Evolutionary conservation across 169 alveolate species (phyloP).

Genomic region (Theileria orientalis): DNA sequence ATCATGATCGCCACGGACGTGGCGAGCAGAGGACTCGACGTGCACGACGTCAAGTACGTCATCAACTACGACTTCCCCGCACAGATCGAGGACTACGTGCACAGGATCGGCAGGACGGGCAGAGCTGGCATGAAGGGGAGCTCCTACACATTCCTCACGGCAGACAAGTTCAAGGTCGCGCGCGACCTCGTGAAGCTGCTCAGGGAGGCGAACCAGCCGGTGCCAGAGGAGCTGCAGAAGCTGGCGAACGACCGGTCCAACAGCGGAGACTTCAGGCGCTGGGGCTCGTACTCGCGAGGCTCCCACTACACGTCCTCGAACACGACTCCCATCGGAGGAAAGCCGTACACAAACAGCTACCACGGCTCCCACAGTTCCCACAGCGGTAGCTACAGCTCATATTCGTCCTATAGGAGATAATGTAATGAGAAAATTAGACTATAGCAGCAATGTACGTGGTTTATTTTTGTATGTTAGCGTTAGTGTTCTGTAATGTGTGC

Average conservation of each 20-base stretch:
- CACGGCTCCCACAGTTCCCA: not conserved
- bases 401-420: not conserved
- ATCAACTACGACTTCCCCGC: constrained; percentile 98
- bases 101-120: constrained; percentile 97
- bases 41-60: constrained; percentile 93
- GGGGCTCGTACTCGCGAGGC: constrained; percentile 48
- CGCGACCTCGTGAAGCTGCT: constrained; percentile 90
- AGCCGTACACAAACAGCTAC: not conserved
- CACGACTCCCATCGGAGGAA: constrained; percentile 55
- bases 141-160: constrained; percentile 91
- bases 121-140: constrained; percentile 94
- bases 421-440: not conserved
- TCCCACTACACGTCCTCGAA: constrained; percentile 42
- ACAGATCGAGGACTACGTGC: constrained; percentile 96
- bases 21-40: constrained; percentile 99
- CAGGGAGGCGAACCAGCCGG: constrained; percentile 89
- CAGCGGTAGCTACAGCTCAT: not conserved
- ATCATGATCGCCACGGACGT: constrained; percentile 99
- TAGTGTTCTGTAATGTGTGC: no score
- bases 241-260: constrained; percentile 61
- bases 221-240: constrained; percentile 85
- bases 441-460: not conserved
- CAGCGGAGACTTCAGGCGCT: constrained; percentile 58
- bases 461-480: no score
- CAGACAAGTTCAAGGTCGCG: constrained; percentile 88